Conservation (phyloP, 345 rosid genomes). For the Acer negundo region DNA sequence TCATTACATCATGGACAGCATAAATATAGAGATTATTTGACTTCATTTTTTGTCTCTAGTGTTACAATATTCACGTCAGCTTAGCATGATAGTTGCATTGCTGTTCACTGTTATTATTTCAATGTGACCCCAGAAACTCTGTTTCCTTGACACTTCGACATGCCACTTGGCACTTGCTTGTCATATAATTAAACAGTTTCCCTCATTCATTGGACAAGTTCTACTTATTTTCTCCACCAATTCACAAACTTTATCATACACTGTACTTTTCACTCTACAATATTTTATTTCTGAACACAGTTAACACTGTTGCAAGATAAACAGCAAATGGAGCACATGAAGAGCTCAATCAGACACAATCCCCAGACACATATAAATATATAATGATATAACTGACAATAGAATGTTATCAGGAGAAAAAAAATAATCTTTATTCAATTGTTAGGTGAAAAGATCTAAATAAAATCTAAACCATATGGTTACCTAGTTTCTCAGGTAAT, state of each 20-base stretch:
- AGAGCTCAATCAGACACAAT: neutral
- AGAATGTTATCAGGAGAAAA: neutral
- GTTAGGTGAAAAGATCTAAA: neutral
- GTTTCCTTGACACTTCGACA: neutral
- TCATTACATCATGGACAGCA: neutral
- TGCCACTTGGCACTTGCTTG: neutral
- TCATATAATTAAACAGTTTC: neutral
- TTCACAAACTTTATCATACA: neutral
- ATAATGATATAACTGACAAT: neutral
- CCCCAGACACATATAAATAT: neutral
- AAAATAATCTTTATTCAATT: neutral
- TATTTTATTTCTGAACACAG: neutral
- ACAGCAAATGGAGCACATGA: neutral
- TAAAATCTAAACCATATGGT: neutral
- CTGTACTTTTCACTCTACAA: neutral
- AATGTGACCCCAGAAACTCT: neutral
- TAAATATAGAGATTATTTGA: neutral
- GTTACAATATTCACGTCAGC: neutral
- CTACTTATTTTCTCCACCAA: neutral
- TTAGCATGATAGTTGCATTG: neutral
- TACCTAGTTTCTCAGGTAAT: neutral
- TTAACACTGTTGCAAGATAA: neutral
- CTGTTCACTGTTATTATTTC: neutral
- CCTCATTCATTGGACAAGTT: neutral
- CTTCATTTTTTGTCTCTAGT: neutral